Evolutionary conservation across 169 alveolate genomes (phyloP).

Genomic region (Eimeria necatrix): DNA sequence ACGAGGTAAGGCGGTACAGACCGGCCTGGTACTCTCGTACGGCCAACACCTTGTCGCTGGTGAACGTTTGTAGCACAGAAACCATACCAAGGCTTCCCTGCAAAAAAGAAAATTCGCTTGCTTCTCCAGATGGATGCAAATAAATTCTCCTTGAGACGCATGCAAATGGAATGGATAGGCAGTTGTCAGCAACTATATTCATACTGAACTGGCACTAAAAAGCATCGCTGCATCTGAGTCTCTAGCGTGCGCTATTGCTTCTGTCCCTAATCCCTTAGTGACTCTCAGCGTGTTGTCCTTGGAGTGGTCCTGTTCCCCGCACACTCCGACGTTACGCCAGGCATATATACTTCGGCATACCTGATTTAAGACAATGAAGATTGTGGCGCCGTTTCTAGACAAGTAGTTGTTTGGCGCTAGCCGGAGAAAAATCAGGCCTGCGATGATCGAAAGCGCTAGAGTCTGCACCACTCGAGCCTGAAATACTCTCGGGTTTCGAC

Average conservation of each 20-base stretch:
- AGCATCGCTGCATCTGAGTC: too few relatives aligned
- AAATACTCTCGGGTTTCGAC: constrained; percentile 76
- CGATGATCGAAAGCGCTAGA: constrained; percentile 70
- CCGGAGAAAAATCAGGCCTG: constrained; percentile 76
- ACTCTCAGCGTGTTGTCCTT: not conserved
- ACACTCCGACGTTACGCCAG: not conserved
- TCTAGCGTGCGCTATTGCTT: too few relatives aligned
- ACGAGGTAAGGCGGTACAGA: constrained; percentile 74
- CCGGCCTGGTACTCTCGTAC: constrained; percentile 81
- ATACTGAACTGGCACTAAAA: too few relatives aligned
- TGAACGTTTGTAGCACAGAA: constrained; percentile 80
- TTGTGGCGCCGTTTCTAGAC: constrained; percentile 81
- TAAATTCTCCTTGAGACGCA: too few relatives aligned
- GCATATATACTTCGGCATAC: not conserved
- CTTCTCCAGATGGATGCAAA: too few relatives aligned
- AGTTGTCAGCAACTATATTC: too few relatives aligned
- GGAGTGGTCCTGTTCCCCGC: not conserved
- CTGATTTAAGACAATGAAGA: constrained; percentile 78
- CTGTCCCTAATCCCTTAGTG: too few relatives aligned
- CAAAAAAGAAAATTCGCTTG: not conserved
- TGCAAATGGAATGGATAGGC: too few relatives aligned
- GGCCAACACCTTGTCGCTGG: constrained; percentile 78
- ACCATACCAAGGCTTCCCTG: constrained; percentile 79
- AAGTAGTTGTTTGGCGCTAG: constrained; percentile 56
- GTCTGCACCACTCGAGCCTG: constrained; percentile 81